These are phyloP conservation scores for Dioszegia aurantiaca DNA, from an alignment of 768 basidiomycete genomes.

Conservation along the genomic window DNA sequence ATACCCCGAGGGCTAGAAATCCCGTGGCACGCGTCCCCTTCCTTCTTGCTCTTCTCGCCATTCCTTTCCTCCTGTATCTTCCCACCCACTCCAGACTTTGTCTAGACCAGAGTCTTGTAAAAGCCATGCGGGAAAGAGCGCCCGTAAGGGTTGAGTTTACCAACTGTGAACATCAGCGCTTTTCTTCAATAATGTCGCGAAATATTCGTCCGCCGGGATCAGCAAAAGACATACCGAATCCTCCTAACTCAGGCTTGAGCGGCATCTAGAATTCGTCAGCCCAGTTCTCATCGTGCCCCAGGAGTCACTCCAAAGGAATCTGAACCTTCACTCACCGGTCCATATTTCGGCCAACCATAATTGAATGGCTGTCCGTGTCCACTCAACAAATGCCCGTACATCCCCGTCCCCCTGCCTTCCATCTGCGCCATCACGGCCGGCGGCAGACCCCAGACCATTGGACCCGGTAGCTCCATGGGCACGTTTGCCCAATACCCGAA, in stretches of 20 bases:
- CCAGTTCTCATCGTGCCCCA: too few species aligned
- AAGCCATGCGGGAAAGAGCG: constrained; percentile 41
- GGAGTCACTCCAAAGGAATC: too few species aligned
- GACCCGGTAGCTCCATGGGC: constrained; percentile 21
- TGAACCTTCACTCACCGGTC: constrained; percentile 43
- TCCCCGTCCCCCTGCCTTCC: constrained; percentile 32
- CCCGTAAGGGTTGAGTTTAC: constrained; percentile 46
- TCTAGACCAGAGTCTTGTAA: constrained; percentile 38
- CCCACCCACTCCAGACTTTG: too few species aligned
- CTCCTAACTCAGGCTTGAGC: constrained; percentile 45
- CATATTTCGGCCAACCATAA: constrained; percentile 50
- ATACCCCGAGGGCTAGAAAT: too few species aligned
- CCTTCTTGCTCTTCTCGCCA: too few species aligned
- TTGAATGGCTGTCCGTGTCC: constrained; percentile 27
- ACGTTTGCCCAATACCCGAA: constrained; percentile 42
- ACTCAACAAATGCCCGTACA: constrained; percentile 9
- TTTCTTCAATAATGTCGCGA: too few species aligned
- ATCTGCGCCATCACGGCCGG: constrained; percentile 36
- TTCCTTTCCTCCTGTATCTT: too few species aligned
- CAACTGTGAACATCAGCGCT: constrained; percentile 22
- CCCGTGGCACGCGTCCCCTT: too few species aligned
- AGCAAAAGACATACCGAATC: constrained; percentile 46
- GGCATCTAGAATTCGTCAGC: constrained; percentile 34
- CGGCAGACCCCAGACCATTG: constrained; percentile 26
- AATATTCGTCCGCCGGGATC: too few species aligned